Evolutionary conservation across 1,139 yeast species (phyloP).

Genomic region (Meyerozyma elateridarum): DNA sequence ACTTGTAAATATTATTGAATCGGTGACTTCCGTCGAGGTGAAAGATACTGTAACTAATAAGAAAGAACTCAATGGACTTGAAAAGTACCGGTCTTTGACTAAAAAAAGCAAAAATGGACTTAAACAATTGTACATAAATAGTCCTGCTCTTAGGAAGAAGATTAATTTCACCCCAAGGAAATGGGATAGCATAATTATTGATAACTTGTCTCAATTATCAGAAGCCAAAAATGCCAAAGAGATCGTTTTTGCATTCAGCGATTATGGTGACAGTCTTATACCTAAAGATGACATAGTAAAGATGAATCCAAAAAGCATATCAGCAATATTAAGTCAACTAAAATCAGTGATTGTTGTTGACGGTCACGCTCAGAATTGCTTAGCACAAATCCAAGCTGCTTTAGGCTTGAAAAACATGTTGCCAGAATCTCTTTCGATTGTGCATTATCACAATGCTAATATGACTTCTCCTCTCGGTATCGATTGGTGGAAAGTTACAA

Average conservation of each 20-base stretch:
- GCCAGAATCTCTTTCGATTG: conserved; percentile 15
- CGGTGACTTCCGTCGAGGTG: neutral
- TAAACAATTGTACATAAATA: conserved; percentile 1
- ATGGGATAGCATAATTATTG: conserved; percentile 7
- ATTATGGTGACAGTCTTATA: too few species aligned
- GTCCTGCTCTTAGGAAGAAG: neutral
- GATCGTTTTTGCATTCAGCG: conserved; percentile 14
- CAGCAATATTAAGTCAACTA: conserved; percentile 7
- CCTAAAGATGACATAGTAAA: too few species aligned
- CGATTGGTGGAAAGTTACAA: conserved; percentile 16
- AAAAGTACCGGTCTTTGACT: too few species aligned
- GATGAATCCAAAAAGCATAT: too few species aligned
- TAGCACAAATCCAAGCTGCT: conserved; percentile 1
- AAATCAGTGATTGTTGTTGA: conserved; percentile 12
- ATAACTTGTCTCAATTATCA: conserved; percentile 11
- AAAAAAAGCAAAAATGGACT: conserved; percentile 3
- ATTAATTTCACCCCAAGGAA: neutral
- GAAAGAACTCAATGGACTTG: conserved; percentile 6
- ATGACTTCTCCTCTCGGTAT: conserved; percentile 9
- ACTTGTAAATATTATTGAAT: neutral
- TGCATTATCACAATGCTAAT: conserved; percentile 8
- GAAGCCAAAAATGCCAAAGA: conserved; percentile 7
- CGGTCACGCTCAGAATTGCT: neutral
- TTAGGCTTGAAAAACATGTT: conserved; percentile 16
- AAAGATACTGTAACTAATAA: conserved; percentile 1